These are phyloP conservation scores for Papiliotrema fonsecae DNA, from an alignment of 1,284 basidiomycete genomes.

Conservation along the genomic window DNA sequence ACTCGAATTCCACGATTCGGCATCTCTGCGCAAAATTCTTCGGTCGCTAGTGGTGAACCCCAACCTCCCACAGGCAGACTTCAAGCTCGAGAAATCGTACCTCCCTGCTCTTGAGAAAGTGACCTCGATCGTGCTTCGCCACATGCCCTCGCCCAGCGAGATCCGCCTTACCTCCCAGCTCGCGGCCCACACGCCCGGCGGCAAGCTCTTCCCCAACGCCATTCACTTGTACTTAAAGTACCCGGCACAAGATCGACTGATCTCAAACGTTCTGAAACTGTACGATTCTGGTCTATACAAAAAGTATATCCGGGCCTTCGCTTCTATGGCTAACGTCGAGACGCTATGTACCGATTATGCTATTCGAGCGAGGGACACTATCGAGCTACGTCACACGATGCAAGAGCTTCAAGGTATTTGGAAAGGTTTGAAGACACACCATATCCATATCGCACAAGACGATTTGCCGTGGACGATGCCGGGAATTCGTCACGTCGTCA, in stretches of 20 bases:
- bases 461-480: slow-evolving; percentile 1
- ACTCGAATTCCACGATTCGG: too few relatives aligned
- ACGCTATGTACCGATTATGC: background rate
- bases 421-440: background rate
- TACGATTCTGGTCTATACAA: background rate
- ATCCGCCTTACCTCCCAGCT: too few relatives aligned
- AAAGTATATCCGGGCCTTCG: background rate
- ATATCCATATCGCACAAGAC: background rate
- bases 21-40: too few relatives aligned
- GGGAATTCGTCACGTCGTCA: background rate
- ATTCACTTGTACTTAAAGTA: background rate
- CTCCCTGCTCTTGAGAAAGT: too few relatives aligned
- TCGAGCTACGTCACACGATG: background rate
- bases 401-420: background rate
- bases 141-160: too few relatives aligned
- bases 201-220: background rate
- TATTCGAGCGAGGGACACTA: background rate
- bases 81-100: too few relatives aligned
- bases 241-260: background rate
- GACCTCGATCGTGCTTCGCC: too few relatives aligned
- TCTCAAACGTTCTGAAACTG: background rate
- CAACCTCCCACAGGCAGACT: too few relatives aligned
- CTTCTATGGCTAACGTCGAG: background rate
- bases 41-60: too few relatives aligned
- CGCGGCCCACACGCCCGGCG: background rate